These are phyloP conservation scores for Epicoccum nigrum DNA, from an alignment of 2,329 filamentous ascomycete genomes.

Conservation along the genomic window DNA sequence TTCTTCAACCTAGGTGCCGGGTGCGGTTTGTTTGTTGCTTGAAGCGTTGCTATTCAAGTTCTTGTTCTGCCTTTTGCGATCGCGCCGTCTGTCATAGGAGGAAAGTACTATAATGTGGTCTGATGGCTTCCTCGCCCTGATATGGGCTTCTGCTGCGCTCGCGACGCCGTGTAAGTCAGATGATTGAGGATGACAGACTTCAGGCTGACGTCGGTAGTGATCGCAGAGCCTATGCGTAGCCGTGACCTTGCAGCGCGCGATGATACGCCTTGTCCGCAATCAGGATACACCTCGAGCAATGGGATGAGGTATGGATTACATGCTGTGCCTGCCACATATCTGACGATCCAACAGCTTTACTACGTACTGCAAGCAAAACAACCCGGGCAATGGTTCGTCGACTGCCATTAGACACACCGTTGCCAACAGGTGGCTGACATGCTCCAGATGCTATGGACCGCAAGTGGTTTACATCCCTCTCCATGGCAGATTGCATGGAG, in stretches of 20 bases:
- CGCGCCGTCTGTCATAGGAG: not conserved
- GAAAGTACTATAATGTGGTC: slow-evolving; percentile 4
- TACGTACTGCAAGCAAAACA: slow-evolving; percentile 38
- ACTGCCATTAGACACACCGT: no score
- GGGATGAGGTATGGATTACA: slow-evolving; percentile 24
- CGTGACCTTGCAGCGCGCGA: slow-evolving; percentile 25
- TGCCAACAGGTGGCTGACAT: no score
- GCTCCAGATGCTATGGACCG: slow-evolving; percentile 7
- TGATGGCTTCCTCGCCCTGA: slow-evolving; percentile 25
- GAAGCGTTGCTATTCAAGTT: not conserved
- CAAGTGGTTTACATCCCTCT: slow-evolving; percentile 21
- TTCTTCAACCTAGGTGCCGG: not conserved
- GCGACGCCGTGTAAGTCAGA: slow-evolving; percentile 32
- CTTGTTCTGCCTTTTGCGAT: not conserved
- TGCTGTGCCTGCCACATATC: not conserved
- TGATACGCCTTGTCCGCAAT: slow-evolving; percentile 22
- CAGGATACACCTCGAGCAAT: slow-evolving; percentile 33
- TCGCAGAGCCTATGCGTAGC: slow-evolving; percentile 20
- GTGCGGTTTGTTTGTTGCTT: not conserved
- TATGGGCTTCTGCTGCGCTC: slow-evolving; percentile 29
- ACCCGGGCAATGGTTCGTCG: slow-evolving; percentile 33
- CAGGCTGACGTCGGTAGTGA: slow-evolving; percentile 25
- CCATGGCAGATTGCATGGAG: slow-evolving; percentile 38
- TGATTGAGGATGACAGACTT: not conserved
- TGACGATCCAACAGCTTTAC: slow-evolving; percentile 26